Percentiles rank a stretch among this genome's conserved stretches.
Evolutionary conservation across 1,284 basidiomycete genomes (phyloP).

Genomic region (Marasmius fiardii): DNA sequence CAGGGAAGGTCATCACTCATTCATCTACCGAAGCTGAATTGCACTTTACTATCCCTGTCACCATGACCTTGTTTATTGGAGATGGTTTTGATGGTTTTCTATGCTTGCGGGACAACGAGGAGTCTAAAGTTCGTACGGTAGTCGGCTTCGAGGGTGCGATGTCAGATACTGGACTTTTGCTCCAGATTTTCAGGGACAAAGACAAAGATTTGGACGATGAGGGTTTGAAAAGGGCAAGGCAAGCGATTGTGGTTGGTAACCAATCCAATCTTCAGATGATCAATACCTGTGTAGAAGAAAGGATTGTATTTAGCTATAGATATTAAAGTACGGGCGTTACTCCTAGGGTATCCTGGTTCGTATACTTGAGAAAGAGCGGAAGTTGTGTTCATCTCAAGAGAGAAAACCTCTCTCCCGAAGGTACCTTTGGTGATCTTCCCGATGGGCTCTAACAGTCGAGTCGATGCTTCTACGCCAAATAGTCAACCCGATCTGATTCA

Average conservation of each 20-base stretch:
- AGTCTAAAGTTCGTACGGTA: background rate
- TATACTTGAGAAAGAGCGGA: too few relatives aligned
- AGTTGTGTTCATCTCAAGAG: too few relatives aligned
- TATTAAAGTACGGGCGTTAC: too few relatives aligned
- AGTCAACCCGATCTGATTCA: slow-evolving; percentile 43
- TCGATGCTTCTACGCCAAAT: slow-evolving; percentile 54
- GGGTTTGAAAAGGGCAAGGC: background rate
- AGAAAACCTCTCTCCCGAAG: slow-evolving; percentile 30
- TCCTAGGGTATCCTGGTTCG: too few relatives aligned
- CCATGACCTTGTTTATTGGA: slow-evolving; percentile 8
- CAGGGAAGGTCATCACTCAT: background rate
- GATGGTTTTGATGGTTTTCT: slow-evolving; percentile 10
- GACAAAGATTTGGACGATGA: background rate
- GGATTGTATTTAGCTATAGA: background rate
- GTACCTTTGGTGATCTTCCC: slow-evolving; percentile 45
- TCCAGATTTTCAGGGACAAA: slow-evolving; percentile 13
- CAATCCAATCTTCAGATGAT: background rate
- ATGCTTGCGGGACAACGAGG: background rate
- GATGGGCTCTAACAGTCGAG: slow-evolving; percentile 38
- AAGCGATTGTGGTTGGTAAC: background rate
- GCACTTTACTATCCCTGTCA: background rate
- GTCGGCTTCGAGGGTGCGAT: slow-evolving; percentile 12
- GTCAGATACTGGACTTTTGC: slow-evolving; percentile 15
- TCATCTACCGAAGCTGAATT: background rate
- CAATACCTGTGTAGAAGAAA: background rate